Percentiles rank a stretch among this genome's conserved stretches.
Conservation (phyloP, 2,329 filamentous ascomycete genomes). For the Trichophyton benhamiae region DNA sequence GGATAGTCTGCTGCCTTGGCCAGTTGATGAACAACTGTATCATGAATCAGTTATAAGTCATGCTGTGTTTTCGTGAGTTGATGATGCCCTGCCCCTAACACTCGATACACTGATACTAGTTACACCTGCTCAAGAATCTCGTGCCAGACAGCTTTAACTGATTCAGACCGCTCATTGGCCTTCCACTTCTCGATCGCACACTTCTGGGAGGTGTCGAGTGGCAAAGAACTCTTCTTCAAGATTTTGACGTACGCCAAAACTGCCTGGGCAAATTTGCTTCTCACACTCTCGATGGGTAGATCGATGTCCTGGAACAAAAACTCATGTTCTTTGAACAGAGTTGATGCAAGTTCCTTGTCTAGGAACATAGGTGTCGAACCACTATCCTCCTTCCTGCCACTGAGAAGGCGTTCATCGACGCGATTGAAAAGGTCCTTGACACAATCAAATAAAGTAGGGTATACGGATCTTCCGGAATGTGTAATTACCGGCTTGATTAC, state of each 20-base stretch:
- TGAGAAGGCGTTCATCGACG: conserved; percentile 19
- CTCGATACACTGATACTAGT: not conserved
- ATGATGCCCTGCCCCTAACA: not conserved
- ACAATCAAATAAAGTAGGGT: conserved; percentile 25
- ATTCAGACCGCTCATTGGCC: conserved; percentile 28
- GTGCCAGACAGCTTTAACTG: conserved; percentile 14
- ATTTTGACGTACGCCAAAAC: conserved; percentile 23
- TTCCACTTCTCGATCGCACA: conserved; percentile 25
- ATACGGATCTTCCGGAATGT: conserved; percentile 24
- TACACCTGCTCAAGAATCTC: not conserved
- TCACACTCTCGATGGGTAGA: conserved; percentile 25
- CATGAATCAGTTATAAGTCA: too few species aligned
- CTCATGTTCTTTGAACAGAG: conserved; percentile 20
- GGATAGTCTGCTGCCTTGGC: not conserved
- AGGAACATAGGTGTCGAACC: conserved; percentile 5
- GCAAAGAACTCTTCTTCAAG: conserved; percentile 15
- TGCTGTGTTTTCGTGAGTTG: not conserved
- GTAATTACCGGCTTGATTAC: conserved; percentile 22
- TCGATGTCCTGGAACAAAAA: conserved; percentile 26
- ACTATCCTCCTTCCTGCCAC: not conserved
- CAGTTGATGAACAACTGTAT: not conserved
- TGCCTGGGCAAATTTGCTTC: conserved; percentile 28
- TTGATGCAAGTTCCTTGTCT: conserved; percentile 16
- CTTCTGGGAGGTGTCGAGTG: conserved; percentile 17
- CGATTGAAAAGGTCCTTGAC: conserved; percentile 24